phyloP scores from a whole-genome alignment of 129 eudicot species.

The Artemisia argyi region DNA sequence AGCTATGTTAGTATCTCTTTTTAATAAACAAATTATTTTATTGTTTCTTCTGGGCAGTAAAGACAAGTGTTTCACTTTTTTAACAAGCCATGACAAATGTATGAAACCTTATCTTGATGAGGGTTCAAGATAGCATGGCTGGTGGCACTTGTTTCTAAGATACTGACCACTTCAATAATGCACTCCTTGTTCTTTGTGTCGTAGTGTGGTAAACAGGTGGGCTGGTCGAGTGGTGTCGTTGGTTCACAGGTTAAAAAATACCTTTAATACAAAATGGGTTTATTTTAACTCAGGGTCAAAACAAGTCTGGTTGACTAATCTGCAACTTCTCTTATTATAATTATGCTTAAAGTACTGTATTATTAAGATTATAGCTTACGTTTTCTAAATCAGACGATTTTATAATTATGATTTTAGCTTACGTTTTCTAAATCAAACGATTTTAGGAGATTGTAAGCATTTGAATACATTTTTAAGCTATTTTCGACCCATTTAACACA shows the following conservation, averaged over 20 bases:
- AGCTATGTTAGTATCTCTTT: no score
- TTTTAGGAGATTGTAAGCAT: no score
- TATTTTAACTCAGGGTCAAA: neutral
- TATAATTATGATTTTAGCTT: no score
- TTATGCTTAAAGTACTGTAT: no score
- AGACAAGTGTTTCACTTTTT: conserved; percentile 22
- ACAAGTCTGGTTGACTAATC: neutral
- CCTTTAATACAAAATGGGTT: neutral
- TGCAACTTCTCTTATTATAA: no score
- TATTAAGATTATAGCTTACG: no score
- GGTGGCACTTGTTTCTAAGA: conserved; percentile 52
- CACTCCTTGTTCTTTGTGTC: conserved; percentile 18
- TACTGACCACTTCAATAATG: conserved; percentile 33
- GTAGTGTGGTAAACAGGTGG: neutral
- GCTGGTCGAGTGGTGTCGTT: neutral
- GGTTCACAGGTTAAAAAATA: neutral
- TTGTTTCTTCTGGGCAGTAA: neutral
- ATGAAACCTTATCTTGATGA: conserved; percentile 41
- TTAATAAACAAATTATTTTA: no score
- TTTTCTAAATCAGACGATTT: no score
- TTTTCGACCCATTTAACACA: no score
- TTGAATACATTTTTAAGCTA: no score
- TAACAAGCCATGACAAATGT: neutral
- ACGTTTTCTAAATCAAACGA: no score
- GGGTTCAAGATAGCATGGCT: conserved; percentile 41